Base-by-base conservation (phyloP, 345 rosid species). In the Euphorbia tirucalli region DNA sequence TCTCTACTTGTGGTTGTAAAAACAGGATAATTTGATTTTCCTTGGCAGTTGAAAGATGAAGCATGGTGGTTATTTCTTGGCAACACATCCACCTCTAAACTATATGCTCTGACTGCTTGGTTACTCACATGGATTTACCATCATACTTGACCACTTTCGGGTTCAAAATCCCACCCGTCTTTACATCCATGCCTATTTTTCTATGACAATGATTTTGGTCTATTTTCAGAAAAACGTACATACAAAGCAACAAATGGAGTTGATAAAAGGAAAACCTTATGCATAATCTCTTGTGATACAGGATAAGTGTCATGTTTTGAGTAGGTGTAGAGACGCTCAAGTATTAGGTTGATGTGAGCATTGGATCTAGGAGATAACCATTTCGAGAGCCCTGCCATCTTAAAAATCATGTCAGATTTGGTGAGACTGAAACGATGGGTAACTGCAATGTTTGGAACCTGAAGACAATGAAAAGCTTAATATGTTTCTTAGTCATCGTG, bases 11-110 rank as follows among this genome's bases (percentile, higher is more conserved):
- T 71, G 32, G 54, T 54, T 66, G 25, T n/a, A 25, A 59, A 72
- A 44, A 56, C 15, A 65, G 61, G 27, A 39, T 79, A 22, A 83
- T 60, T 49, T 61, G n/a, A 27, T 37, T 66, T 32, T 70, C 28
- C 64, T 57, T 80, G 58, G 67, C 88, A 94, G 97, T 61, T 85
- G 64, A 94, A 94, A 90, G 92, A 87, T 71, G 99, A 94, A 87
- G 99, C 97, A 43, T 94, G 99, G 97, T 94, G 97, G 99, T 77
- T 94, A 68, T 82, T 90, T 70, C 93, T 94, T 52, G 96, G 97
- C 48, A 89, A 94, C 77, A 76, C 90, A 24, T 65, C 81, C 49
- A 85, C 92, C 48, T 83, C 85, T 2, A 90, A 92, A 74, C 82
- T 92, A 61, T 85, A 83, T 89, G 96, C 90, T 71, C 86, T 8